phyloP scores from a whole-genome alignment of 495 filamentous ascomycete genomes.

The Cetradonia linearis region DNA sequence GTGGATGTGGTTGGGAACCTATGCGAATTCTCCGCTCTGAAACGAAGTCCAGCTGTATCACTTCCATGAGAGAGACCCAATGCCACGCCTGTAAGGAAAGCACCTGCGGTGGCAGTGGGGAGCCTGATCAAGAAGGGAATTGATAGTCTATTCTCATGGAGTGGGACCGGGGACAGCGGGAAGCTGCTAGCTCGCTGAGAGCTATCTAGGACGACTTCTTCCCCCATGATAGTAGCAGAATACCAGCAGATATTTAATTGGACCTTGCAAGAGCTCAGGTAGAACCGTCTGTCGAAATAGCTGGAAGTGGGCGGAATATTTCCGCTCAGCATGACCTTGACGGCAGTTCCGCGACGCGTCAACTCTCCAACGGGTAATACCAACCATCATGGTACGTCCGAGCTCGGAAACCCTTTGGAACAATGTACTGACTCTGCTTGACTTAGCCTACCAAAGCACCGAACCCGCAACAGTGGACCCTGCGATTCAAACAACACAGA shows the following conservation, averaged over 20 bases:
- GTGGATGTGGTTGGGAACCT: constrained; percentile 67
- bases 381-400: constrained; percentile 11
- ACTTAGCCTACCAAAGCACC: constrained; percentile 27
- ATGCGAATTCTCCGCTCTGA: constrained; percentile 92
- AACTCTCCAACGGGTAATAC: not conserved
- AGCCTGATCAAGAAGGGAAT: constrained; percentile 56
- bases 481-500: constrained; percentile 71
- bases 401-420: not conserved
- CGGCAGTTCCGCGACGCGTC: constrained; percentile 1
- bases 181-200: too few species aligned
- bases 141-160: constrained; percentile 43
- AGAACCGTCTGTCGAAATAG: not conserved
- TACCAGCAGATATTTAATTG: not conserved
- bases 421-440: not conserved
- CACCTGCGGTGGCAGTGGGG: constrained; percentile 45
- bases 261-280: not conserved
- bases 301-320: not conserved
- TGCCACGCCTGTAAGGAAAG: constrained; percentile 52
- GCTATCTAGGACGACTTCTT: not conserved
- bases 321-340: not conserved
- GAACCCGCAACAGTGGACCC: constrained; percentile 40
- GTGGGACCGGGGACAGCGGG: constrained; percentile 14
- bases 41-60: constrained; percentile 62
- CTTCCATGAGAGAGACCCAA: constrained; percentile 66
- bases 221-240: not conserved